phyloP scores from a whole-genome alignment of 768 basidiomycete species.

The Agaricus blazei region DNA sequence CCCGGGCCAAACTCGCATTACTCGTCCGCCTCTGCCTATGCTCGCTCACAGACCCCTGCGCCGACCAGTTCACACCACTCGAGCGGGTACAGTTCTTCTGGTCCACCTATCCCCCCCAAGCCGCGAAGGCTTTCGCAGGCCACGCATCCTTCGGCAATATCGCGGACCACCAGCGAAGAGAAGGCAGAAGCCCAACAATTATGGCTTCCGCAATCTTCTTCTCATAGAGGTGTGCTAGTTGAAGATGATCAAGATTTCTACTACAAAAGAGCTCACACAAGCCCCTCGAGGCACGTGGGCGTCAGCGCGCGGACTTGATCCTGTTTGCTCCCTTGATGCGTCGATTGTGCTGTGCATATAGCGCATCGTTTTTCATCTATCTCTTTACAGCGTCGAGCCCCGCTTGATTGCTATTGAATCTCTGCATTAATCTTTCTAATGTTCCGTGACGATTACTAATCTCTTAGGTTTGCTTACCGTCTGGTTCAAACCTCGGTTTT shows the following conservation, averaged over 20 bases:
- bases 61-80: conserved; percentile 32
- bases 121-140: conserved; percentile 46
- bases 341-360: neutral
- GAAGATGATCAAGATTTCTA: conserved; percentile 15
- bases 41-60: conserved; percentile 38
- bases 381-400: conserved; percentile 5
- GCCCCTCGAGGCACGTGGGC: conserved; percentile 5
- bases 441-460: conserved; percentile 16
- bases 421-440: conserved; percentile 27
- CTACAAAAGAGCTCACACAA: conserved; percentile 13
- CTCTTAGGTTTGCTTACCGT: conserved; percentile 12
- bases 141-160: conserved; percentile 54
- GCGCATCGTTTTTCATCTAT: neutral
- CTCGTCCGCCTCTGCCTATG: conserved; percentile 12
- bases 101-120: conserved; percentile 32
- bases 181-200: conserved; percentile 56
- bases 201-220: conserved; percentile 45
- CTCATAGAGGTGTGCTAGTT: conserved; percentile 14
- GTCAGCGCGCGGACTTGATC: conserved; percentile 8
- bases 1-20: conserved; percentile 16
- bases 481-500: conserved; percentile 11
- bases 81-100: conserved; percentile 22
- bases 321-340: neutral
- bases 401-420: conserved; percentile 12
- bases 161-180: conserved; percentile 61